A percentile compares a stretch with the other conserved stretches of the same genome.
phyloP scores from a whole-genome alignment of 495 filamentous ascomycete species.

The Penicillium soppii region DNA sequence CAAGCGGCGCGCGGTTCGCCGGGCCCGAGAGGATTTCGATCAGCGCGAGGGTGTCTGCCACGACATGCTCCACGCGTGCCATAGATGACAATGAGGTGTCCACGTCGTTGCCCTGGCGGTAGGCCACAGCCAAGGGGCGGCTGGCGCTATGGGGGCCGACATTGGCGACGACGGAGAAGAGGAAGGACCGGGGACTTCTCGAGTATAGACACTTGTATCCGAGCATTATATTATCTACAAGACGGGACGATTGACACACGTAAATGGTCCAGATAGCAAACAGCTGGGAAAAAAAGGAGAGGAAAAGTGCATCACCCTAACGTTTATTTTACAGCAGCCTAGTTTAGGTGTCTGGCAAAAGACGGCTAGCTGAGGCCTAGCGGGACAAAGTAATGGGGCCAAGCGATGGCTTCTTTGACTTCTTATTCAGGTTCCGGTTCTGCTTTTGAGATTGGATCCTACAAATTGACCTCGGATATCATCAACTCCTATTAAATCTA shows the following conservation, averaged over 20 bases:
- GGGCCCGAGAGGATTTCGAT: conserved; percentile 16
- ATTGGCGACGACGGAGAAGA: conserved; percentile 19
- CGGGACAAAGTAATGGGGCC: conserved; percentile 1
- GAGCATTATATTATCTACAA: not conserved
- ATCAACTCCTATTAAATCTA: not conserved
- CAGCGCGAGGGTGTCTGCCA: conserved; percentile 15
- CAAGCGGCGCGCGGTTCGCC: conserved; percentile 15
- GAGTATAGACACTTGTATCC: conserved; percentile 10
- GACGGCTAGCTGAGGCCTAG: conserved; percentile 1
- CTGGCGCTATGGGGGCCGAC: conserved; percentile 17
- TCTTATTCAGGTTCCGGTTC: not conserved
- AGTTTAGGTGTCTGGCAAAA: conserved; percentile 1
- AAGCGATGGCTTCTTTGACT: not conserved
- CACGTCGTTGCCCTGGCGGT: conserved; percentile 14
- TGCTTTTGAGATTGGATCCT: not conserved
- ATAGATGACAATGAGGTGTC: not conserved
- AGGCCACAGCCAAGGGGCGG: conserved; percentile 17
- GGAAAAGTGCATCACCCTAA: conserved; percentile 1
- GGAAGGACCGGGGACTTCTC: conserved; percentile 14
- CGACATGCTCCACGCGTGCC: conserved; percentile 4
- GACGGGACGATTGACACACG: not conserved
- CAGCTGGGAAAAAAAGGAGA: not conserved
- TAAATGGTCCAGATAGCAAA: conserved; percentile 2
- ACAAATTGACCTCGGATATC: not conserved
- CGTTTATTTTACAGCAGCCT: not conserved